Percentiles rank a stretch among this genome's conserved stretches.
Conservation (phyloP, 2,329 filamentous ascomycete species). For the Penicillium verrucosum region DNA sequence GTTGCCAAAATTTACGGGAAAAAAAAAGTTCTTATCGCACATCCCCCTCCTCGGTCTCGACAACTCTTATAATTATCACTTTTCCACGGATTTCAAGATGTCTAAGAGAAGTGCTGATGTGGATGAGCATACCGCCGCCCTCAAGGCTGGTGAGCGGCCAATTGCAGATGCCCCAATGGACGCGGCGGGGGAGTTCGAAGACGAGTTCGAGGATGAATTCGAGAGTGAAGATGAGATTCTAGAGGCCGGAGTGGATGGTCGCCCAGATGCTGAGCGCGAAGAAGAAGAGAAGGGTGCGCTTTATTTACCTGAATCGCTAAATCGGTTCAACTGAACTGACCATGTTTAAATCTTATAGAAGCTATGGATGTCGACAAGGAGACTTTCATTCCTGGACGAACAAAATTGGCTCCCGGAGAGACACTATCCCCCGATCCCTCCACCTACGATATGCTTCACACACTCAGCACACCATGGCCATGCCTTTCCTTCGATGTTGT, state of each 20-base stretch:
- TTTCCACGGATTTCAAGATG: conserved; percentile 43
- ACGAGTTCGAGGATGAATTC: conserved; percentile 93
- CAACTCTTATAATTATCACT: conserved; percentile 7
- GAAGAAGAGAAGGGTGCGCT: conserved; percentile 71
- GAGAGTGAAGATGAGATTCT: conserved; percentile 91
- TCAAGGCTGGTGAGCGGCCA: conserved; percentile 62
- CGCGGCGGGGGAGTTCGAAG: conserved; percentile 62
- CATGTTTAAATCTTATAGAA: conserved; percentile 42
- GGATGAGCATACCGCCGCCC: conserved; percentile 51
- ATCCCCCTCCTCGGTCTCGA: conserved; percentile 13
- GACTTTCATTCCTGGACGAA: conserved; percentile 92
- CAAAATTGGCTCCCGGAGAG: conserved; percentile 86
- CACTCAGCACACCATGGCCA: conserved; percentile 89
- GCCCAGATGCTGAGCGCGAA: conserved; percentile 87
- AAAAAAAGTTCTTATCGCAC: conserved; percentile 34
- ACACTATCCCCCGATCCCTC: conserved; percentile 85
- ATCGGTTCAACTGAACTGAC: not conserved
- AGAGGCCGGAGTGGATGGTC: conserved; percentile 88
- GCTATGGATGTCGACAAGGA: conserved; percentile 92
- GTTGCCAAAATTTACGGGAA: conserved; percentile 22
- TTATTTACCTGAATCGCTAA: not conserved
- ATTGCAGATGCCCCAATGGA: conserved; percentile 49
- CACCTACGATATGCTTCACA: conserved; percentile 98
- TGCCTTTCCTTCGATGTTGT: conserved; percentile 95
- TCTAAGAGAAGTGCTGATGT: conserved; percentile 59